These are phyloP conservation scores for Rugonectria rugulosa DNA, from an alignment of 2,329 filamentous ascomycete species.

Conservation along the genomic window DNA sequence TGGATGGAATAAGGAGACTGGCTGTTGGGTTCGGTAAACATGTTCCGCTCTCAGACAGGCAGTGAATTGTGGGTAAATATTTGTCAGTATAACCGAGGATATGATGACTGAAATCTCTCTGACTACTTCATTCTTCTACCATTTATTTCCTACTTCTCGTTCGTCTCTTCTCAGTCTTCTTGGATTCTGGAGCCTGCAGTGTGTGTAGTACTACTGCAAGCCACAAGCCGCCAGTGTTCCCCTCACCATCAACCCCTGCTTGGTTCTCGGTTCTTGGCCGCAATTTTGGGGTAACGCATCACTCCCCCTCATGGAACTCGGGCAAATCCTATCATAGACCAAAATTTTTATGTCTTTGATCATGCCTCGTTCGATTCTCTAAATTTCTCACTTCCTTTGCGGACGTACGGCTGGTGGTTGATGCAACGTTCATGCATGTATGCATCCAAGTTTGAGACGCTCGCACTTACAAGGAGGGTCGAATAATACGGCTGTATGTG, in stretches of 20 bases:
- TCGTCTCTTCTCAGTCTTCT: no score
- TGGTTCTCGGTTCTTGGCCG: background rate
- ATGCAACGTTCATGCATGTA: background rate
- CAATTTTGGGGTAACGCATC: constrained; percentile 6
- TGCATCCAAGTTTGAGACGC: background rate
- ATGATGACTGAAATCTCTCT: background rate
- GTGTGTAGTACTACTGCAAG: background rate
- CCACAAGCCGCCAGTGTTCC: constrained; percentile 1
- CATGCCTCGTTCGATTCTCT: background rate
- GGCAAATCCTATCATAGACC: background rate
- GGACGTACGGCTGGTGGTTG: background rate
- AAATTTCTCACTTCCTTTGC: background rate
- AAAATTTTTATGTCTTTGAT: background rate
- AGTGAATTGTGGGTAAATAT: constrained; percentile 4
- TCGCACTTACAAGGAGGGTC: background rate
- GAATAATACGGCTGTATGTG: background rate
- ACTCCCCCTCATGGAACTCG: background rate
- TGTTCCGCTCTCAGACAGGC: background rate
- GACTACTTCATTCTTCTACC: constrained; percentile 2
- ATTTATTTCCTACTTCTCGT: background rate
- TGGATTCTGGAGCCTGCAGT: background rate
- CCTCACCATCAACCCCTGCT: constrained; percentile 9
- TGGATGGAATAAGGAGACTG: no score
- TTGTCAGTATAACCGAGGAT: constrained; percentile 13
- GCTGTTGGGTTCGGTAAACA: background rate